Evolutionary conservation across 768 basidiomycete species (phyloP).

Genomic region (Holtermannia corniformis): DNA sequence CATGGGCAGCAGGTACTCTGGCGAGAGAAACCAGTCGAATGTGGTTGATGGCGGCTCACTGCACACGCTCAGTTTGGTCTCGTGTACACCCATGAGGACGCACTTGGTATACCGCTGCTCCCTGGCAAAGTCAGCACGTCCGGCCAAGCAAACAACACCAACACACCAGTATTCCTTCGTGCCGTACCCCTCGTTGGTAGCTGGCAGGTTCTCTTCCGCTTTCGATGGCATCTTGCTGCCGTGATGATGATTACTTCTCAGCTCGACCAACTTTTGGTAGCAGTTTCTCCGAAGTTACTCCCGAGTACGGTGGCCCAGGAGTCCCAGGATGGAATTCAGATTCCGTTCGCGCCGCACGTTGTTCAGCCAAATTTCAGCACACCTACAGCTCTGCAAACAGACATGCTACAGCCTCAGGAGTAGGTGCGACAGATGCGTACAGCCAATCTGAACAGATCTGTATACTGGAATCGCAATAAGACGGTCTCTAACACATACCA

Average conservation of each 20-base stretch:
- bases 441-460: too few species aligned
- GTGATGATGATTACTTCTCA: not conserved
- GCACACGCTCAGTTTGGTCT: not conserved
- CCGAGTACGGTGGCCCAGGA: too few species aligned
- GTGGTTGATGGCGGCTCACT: slow-evolving; percentile 34
- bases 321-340: too few species aligned
- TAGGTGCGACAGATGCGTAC: too few species aligned
- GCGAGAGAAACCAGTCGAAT: slow-evolving; percentile 42
- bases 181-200: slow-evolving; percentile 39
- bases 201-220: slow-evolving; percentile 24
- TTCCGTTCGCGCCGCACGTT: too few species aligned
- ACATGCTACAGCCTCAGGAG: too few species aligned
- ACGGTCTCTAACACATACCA: too few species aligned
- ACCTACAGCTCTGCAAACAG: too few species aligned
- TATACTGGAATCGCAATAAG: too few species aligned
- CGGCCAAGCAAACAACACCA: not conserved
- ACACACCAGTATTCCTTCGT: slow-evolving; percentile 40
- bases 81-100: not conserved
- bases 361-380: too few species aligned
- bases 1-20: slow-evolving; percentile 31
- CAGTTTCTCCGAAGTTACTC: not conserved
- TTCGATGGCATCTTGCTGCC: slow-evolving; percentile 5
- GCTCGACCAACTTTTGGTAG: not conserved
- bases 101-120: slow-evolving; percentile 39
- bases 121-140: slow-evolving; percentile 14